These are phyloP conservation scores for Globisporangium camurandrum DNA, from an alignment of 352 stramenopile species.

Conservation along the genomic window DNA sequence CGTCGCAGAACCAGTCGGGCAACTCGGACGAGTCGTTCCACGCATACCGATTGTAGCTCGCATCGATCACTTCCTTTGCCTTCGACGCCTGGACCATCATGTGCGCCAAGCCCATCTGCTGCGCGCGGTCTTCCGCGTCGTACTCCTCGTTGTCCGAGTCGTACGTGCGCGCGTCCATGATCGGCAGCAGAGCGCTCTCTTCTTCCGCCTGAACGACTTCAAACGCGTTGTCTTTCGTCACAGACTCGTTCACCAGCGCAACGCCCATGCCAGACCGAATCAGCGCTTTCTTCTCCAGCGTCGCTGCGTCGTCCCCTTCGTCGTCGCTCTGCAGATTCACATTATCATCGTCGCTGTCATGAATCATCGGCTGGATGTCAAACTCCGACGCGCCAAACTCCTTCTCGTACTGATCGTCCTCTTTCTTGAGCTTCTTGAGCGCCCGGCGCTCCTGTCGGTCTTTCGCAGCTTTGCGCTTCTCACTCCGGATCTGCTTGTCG, in stretches of 20 bases:
- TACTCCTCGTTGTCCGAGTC: slow-evolving; percentile 97
- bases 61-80: slow-evolving; percentile 97
- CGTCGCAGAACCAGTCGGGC: slow-evolving; percentile 97
- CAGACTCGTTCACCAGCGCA: slow-evolving; percentile 24
- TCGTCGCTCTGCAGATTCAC: slow-evolving; percentile 27
- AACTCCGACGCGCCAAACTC: slow-evolving; percentile 75
- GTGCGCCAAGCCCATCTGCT: slow-evolving; percentile 94
- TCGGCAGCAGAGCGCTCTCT: slow-evolving; percentile 27
- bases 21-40: slow-evolving; percentile 97
- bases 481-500: slow-evolving; percentile 96
- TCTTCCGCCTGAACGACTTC: slow-evolving; percentile 45
- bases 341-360: slow-evolving; percentile 30
- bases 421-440: slow-evolving; percentile 72
- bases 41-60: slow-evolving; percentile 98
- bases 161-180: slow-evolving; percentile 90
- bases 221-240: slow-evolving; percentile 23
- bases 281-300: slow-evolving; percentile 67
- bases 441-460: slow-evolving; percentile 86
- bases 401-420: slow-evolving; percentile 79
- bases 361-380: slow-evolving; percentile 39
- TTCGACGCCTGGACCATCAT: slow-evolving; percentile 98
- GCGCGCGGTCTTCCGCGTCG: slow-evolving; percentile 94
- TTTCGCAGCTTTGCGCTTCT: slow-evolving; percentile 94
- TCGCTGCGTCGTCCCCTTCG: slow-evolving; percentile 53
- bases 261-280: slow-evolving; percentile 85